Conservation (phyloP, 345 rosid genomes). For the Sisymbrium altissimum region DNA sequence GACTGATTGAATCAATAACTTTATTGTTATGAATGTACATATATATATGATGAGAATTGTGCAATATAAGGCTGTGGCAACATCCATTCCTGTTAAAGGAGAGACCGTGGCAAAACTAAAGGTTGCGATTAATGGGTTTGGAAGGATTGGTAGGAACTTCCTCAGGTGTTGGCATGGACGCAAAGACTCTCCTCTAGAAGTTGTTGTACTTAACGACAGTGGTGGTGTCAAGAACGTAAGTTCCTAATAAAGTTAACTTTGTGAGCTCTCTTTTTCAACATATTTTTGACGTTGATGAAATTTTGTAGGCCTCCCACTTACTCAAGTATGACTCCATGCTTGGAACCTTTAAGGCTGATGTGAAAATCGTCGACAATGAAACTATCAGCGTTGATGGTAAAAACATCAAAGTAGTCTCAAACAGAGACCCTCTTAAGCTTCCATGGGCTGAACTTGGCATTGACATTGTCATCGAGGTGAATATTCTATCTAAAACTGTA, state of each 20-base stretch:
- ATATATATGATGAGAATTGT: constrained; percentile 11
- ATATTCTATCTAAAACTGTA: not conserved
- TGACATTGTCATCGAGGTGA: constrained; percentile 96
- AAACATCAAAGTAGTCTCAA: constrained; percentile 78
- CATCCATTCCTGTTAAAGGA: constrained; percentile 49
- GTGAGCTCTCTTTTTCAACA: not conserved
- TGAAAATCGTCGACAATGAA: constrained; percentile 67
- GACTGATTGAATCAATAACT: not conserved
- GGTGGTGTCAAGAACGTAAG: constrained; percentile 97
- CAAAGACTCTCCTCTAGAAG: constrained; percentile 89
- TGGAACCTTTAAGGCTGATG: constrained; percentile 94
- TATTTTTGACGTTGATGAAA: constrained; percentile 2
- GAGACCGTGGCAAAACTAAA: constrained; percentile 81
- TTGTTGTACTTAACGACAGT: constrained; percentile 90
- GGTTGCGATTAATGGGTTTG: constrained; percentile 97
- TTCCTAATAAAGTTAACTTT: not conserved
- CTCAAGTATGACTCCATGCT: constrained; percentile 93
- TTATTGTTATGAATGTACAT: not conserved
- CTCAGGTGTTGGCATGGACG: constrained; percentile 99
- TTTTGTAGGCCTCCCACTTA: constrained; percentile 84
- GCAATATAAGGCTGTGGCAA: constrained; percentile 42
- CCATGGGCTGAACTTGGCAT: constrained; percentile 99
- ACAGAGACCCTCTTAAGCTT: constrained; percentile 93
- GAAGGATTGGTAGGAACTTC: constrained; percentile 97
- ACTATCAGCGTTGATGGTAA: constrained; percentile 96